Evolutionary conservation across 192 early-diverging fungal genomes (phyloP).

Genomic region (Rhizophagus sp.): DNA sequence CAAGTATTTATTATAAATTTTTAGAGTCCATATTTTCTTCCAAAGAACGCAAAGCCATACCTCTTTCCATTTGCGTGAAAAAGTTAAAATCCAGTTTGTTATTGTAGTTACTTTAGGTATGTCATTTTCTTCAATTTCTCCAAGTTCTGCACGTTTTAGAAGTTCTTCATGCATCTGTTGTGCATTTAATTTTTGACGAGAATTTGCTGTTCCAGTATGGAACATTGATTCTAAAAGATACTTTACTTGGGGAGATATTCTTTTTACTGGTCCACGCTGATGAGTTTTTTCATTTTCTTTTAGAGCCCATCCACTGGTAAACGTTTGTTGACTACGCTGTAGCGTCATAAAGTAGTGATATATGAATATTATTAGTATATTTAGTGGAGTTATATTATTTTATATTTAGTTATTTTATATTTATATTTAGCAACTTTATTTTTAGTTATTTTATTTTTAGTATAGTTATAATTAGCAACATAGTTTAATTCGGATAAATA

Average conservation of each 20-base stretch:
- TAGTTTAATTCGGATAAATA: too few relatives aligned
- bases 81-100: not conserved
- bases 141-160: not conserved
- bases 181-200: constrained; percentile 5
- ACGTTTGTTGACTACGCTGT: too few relatives aligned
- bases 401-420: too few relatives aligned
- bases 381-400: too few relatives aligned
- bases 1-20: too few relatives aligned
- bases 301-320: too few relatives aligned
- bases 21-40: not conserved
- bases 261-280: not conserved
- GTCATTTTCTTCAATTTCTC: constrained; percentile 4
- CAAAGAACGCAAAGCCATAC: not conserved
- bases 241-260: not conserved
- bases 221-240: not conserved
- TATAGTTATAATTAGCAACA: too few relatives aligned
- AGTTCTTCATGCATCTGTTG: constrained; percentile 2
- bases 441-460: too few relatives aligned
- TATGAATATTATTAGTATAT: too few relatives aligned
- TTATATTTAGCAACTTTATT: too few relatives aligned
- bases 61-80: not conserved
- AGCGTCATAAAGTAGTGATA: too few relatives aligned
- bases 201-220: not conserved
- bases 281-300: not conserved
- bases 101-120: constrained; percentile 6